phyloP scores from a whole-genome alignment of 495 filamentous ascomycete species.

The Penicillium turbatum region DNA sequence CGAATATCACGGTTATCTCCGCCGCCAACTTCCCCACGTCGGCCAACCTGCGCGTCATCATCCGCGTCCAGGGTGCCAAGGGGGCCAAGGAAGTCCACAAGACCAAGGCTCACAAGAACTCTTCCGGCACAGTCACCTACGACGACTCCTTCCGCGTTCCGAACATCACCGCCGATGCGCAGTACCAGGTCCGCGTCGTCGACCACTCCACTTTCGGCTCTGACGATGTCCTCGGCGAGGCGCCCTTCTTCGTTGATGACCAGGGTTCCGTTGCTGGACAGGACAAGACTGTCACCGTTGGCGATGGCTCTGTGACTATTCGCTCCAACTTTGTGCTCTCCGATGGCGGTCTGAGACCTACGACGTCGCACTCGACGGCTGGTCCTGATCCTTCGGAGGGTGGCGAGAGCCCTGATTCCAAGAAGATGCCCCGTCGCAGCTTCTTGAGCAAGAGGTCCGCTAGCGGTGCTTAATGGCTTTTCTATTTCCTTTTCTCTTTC shows the following conservation, averaged over 20 bases:
- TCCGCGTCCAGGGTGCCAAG: conserved; percentile 63
- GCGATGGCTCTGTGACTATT: conserved; percentile 61
- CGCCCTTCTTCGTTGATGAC: conserved; percentile 85
- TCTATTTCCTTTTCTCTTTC: not conserved
- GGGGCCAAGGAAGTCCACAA: conserved; percentile 76
- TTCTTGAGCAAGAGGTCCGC: conserved; percentile 55
- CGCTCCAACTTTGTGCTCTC: conserved; percentile 57
- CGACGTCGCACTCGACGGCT: conserved; percentile 36
- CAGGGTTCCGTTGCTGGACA: conserved; percentile 56
- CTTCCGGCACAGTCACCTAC: conserved; percentile 54
- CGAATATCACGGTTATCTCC: conserved; percentile 73
- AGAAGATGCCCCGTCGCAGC: conserved; percentile 43
- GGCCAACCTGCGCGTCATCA: conserved; percentile 74
- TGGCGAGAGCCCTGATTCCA: conserved; percentile 52
- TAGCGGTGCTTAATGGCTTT: conserved; percentile 36
- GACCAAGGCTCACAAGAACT: conserved; percentile 70
- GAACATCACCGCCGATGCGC: conserved; percentile 70
- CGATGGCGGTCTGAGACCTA: conserved; percentile 30
- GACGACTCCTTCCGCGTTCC: conserved; percentile 74
- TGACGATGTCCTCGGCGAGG: conserved; percentile 77
- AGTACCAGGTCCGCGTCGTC: conserved; percentile 81
- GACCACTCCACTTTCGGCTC: conserved; percentile 77
- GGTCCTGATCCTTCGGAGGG: conserved; percentile 32
- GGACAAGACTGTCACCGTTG: conserved; percentile 70
- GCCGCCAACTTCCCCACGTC: conserved; percentile 72